A percentile compares a stretch with the other conserved stretches of the same genome.
Evolutionary conservation across 768 basidiomycete genomes (phyloP).

Genomic region (Amanita fuliginea): DNA sequence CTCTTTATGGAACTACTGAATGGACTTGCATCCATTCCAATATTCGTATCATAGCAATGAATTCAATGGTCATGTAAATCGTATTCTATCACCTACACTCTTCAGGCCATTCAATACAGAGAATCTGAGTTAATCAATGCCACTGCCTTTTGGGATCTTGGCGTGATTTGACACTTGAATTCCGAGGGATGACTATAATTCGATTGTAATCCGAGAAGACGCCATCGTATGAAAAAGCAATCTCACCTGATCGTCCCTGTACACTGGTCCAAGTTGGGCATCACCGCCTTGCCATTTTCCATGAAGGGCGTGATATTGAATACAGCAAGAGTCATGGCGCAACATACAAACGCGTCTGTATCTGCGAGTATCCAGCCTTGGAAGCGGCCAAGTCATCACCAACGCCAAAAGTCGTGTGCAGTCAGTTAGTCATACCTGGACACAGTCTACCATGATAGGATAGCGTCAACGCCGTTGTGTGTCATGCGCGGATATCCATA

Average conservation of each 20-base stretch:
- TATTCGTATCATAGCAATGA: too few species aligned
- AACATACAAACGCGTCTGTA: slow-evolving; percentile 28
- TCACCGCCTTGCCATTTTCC: slow-evolving; percentile 17
- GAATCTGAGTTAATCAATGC: slow-evolving; percentile 10
- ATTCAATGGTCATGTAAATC: too few species aligned
- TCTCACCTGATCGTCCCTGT: slow-evolving; percentile 35
- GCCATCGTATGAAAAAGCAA: background rate
- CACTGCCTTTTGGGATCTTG: slow-evolving; percentile 13
- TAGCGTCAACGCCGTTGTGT: background rate
- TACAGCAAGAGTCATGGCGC: slow-evolving; percentile 29
- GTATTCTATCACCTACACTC: too few species aligned
- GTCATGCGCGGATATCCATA: slow-evolving; percentile 3
- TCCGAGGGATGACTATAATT: slow-evolving; percentile 14
- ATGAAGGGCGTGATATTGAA: slow-evolving; percentile 25
- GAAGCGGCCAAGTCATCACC: background rate
- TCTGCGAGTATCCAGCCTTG: slow-evolving; percentile 23
- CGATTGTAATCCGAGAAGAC: background rate
- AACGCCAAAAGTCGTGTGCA: background rate
- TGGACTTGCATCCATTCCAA: too few species aligned
- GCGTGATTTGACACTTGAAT: slow-evolving; percentile 18
- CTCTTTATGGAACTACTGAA: too few species aligned
- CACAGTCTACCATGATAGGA: slow-evolving; percentile 18
- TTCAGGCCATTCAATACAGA: too few species aligned
- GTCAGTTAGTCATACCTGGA: slow-evolving; percentile 20
- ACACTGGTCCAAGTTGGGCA: slow-evolving; percentile 28